phyloP scores from a whole-genome alignment of 768 basidiomycete genomes.

The Mycena galericulata region DNA sequence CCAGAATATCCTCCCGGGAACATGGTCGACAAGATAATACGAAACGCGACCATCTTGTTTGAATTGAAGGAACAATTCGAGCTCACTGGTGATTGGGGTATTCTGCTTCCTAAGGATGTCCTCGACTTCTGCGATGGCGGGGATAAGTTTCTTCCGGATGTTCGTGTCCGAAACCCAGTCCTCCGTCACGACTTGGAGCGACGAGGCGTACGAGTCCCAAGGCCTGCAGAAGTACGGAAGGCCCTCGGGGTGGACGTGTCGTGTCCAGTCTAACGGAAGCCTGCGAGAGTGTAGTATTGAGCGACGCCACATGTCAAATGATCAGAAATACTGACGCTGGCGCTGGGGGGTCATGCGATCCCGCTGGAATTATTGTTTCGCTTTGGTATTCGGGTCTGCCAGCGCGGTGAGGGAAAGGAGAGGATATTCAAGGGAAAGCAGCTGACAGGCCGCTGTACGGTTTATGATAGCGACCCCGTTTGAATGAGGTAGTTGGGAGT shows the following conservation, averaged over 20 bases:
- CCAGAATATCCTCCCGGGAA: slow-evolving; percentile 63
- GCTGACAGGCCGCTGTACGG: background rate
- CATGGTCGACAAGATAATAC: slow-evolving; percentile 69
- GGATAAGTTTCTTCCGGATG: slow-evolving; percentile 46
- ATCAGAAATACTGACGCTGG: background rate
- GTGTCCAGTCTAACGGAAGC: slow-evolving; percentile 56
- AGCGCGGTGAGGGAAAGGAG: too few relatives aligned
- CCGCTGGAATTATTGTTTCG: background rate
- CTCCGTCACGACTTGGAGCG: slow-evolving; percentile 63
- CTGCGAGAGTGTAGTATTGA: background rate
- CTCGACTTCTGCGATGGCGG: slow-evolving; percentile 50
- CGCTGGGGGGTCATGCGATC: background rate
- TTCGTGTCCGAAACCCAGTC: slow-evolving; percentile 55
- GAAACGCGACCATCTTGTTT: slow-evolving; percentile 52
- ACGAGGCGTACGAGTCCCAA: slow-evolving; percentile 17
- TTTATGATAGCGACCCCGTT: background rate
- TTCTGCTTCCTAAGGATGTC: slow-evolving; percentile 40
- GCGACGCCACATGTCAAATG: background rate
- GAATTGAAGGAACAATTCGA: slow-evolving; percentile 65
- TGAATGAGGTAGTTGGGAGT: background rate
- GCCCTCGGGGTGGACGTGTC: slow-evolving; percentile 69
- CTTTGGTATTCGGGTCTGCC: too few relatives aligned
- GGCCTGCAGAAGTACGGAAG: slow-evolving; percentile 61
- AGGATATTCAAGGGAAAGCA: too few relatives aligned
- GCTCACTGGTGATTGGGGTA: slow-evolving; percentile 45